phyloP scores from a whole-genome alignment of 106 monocot genomes.

The Alisma plantagoaquatica region DNA sequence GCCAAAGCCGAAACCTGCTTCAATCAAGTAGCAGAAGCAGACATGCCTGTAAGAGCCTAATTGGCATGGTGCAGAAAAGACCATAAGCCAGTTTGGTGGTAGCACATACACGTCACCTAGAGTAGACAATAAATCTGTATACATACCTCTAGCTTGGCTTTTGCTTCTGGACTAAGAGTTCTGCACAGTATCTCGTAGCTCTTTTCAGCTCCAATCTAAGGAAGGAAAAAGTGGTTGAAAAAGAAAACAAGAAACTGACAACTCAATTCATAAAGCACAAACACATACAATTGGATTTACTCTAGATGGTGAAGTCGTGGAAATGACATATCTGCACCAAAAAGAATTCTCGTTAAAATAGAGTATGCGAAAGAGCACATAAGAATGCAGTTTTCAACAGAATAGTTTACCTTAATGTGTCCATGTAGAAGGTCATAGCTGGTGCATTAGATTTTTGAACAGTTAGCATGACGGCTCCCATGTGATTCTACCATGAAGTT shows the following conservation, averaged over 20 bases:
- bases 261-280: not conserved
- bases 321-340: slow-evolving; percentile 56
- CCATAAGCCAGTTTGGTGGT: not conserved
- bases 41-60: not conserved
- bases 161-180: slow-evolving; percentile 69
- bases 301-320: slow-evolving; percentile 76
- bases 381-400: not conserved
- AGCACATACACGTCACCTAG: not conserved
- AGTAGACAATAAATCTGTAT: no score
- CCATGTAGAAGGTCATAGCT: slow-evolving; percentile 75
- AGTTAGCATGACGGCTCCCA: slow-evolving; percentile 88
- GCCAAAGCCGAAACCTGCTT: no score
- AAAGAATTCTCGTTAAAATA: not conserved
- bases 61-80: not conserved
- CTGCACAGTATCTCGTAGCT: slow-evolving; percentile 93
- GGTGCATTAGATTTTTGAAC: slow-evolving; percentile 75
- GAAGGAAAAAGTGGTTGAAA: slow-evolving; percentile 8
- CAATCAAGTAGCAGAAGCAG: slow-evolving; percentile 1
- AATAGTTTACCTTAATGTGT: slow-evolving; percentile 42
- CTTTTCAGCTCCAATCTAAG: slow-evolving; percentile 69
- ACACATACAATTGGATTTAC: slow-evolving; percentile 62
- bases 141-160: slow-evolving; percentile 64
- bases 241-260: not conserved
- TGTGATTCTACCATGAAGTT: slow-evolving; percentile 50
- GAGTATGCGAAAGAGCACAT: not conserved